phyloP scores from a whole-genome alignment of 768 basidiomycete genomes.

The Suillus alpinus region DNA sequence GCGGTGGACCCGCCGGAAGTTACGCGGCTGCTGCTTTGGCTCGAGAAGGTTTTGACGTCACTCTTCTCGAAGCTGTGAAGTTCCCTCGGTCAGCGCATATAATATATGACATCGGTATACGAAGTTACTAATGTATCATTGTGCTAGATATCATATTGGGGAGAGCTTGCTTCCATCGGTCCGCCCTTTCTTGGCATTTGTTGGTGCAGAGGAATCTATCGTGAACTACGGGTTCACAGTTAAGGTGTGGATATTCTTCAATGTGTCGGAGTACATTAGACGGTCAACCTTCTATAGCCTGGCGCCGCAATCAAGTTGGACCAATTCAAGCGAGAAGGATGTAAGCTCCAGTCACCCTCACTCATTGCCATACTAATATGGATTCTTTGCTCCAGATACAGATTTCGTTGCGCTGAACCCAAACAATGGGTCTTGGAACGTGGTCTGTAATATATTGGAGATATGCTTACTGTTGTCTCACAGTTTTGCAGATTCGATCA shows the following conservation, averaged over 20 bases:
- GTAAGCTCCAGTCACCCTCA: too few relatives aligned
- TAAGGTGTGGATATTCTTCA: conserved; percentile 34
- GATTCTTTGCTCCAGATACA: too few relatives aligned
- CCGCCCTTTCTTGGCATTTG: conserved; percentile 56
- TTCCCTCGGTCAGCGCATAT: conserved; percentile 49
- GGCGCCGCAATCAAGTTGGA: too few relatives aligned
- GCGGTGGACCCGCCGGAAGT: conserved; percentile 54
- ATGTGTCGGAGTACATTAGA: not conserved
- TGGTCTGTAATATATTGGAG: too few relatives aligned
- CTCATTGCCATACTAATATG: too few relatives aligned
- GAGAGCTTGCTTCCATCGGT: conserved; percentile 62
- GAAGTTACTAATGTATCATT: not conserved
- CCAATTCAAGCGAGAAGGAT: too few relatives aligned
- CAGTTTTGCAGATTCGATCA: too few relatives aligned
- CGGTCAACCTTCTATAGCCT: conserved; percentile 34
- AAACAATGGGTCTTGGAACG: too few relatives aligned
- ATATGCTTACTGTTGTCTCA: too few relatives aligned
- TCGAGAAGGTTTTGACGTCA: conserved; percentile 36
- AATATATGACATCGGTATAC: conserved; percentile 36
- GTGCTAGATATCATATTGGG: conserved; percentile 52
- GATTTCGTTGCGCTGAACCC: too few relatives aligned
- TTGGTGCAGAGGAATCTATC: conserved; percentile 54
- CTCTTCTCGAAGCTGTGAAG: conserved; percentile 52
- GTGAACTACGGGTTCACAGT: conserved; percentile 45
- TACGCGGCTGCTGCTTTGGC: conserved; percentile 49